phyloP scores from a whole-genome alignment of 2,329 filamentous ascomycete genomes.

The Ustulina deusta region DNA sequence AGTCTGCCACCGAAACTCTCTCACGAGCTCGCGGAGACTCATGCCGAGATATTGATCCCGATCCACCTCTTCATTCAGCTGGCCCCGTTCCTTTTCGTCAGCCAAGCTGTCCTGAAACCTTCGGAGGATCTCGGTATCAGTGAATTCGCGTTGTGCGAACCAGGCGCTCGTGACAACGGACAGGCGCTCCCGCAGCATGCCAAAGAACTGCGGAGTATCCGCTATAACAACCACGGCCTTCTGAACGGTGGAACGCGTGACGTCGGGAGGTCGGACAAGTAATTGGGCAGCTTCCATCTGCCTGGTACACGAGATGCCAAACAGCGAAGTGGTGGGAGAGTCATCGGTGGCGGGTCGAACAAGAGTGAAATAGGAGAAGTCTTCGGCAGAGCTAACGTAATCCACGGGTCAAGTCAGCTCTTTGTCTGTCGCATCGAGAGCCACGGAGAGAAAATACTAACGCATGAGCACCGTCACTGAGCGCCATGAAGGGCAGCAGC shows the following conservation, averaged over 20 bases:
- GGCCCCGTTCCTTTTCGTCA: conserved; percentile 70
- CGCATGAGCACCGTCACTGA: conserved; percentile 96
- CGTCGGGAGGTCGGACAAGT: conserved; percentile 83
- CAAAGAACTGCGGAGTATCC: conserved; percentile 89
- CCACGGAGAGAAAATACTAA: conserved; percentile 60
- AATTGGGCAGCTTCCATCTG: conserved; percentile 86
- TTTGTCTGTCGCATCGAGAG: background rate
- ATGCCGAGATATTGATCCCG: conserved; percentile 88
- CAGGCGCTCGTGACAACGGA: conserved; percentile 93
- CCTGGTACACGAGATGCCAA: conserved; percentile 94
- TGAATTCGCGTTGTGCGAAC: conserved; percentile 95
- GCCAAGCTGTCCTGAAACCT: conserved; percentile 91
- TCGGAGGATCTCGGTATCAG: conserved; percentile 88
- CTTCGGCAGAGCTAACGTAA: conserved; percentile 78
- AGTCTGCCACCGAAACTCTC: conserved; percentile 95
- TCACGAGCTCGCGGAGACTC: conserved; percentile 90
- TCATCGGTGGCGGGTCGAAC: conserved; percentile 69
- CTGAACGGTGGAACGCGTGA: conserved; percentile 97
- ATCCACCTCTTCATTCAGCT: conserved; percentile 74
- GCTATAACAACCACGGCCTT: conserved; percentile 97
- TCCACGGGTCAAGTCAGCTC: conserved; percentile 36
- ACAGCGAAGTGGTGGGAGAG: conserved; percentile 80
- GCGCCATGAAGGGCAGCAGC: conserved; percentile 93
- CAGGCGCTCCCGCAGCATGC: conserved; percentile 88
- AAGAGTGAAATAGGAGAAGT: conserved; percentile 98